These are phyloP conservation scores for Amanita subjunquillea DNA, from an alignment of 768 basidiomycete species.

Conservation along the genomic window DNA sequence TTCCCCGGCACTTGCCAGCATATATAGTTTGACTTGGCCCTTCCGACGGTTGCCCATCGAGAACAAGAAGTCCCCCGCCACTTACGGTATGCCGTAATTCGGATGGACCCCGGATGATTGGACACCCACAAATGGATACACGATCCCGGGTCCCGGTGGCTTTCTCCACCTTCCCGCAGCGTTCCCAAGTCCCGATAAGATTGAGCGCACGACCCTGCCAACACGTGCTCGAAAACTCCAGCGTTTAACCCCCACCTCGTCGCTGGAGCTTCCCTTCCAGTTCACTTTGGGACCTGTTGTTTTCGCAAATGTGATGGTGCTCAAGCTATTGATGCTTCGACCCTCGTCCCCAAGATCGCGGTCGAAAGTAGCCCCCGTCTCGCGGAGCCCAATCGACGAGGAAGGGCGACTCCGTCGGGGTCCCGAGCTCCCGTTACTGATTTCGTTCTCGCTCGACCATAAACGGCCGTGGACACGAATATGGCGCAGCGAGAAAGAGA, in stretches of 20 bases:
- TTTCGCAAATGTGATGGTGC: not conserved
- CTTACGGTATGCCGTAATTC: not conserved
- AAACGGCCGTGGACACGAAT: not conserved
- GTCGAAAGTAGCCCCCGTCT: not conserved
- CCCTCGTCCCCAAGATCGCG: not conserved
- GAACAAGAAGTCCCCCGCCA: not conserved
- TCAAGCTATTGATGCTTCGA: not conserved
- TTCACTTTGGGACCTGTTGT: not conserved
- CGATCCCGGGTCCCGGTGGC: not conserved
- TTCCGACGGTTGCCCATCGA: not conserved
- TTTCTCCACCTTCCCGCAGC: not conserved
- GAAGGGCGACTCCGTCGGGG: not conserved
- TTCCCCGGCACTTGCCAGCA: not conserved
- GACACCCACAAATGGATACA: conserved; percentile 2
- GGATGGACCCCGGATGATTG: not conserved
- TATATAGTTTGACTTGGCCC: not conserved
- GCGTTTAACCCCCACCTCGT: not conserved
- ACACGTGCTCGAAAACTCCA: not conserved
- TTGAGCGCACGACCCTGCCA: not conserved
- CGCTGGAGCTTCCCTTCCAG: not conserved
- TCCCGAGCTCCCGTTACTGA: not conserved
- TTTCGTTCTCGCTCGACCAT: not conserved
- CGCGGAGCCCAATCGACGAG: not conserved
- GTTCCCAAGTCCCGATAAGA: not conserved
- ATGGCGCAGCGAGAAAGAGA: conserved; percentile 2